These are phyloP conservation scores for Musa acuminata DNA, from an alignment of 176 grass and related monocot species.

Conservation along the genomic window DNA sequence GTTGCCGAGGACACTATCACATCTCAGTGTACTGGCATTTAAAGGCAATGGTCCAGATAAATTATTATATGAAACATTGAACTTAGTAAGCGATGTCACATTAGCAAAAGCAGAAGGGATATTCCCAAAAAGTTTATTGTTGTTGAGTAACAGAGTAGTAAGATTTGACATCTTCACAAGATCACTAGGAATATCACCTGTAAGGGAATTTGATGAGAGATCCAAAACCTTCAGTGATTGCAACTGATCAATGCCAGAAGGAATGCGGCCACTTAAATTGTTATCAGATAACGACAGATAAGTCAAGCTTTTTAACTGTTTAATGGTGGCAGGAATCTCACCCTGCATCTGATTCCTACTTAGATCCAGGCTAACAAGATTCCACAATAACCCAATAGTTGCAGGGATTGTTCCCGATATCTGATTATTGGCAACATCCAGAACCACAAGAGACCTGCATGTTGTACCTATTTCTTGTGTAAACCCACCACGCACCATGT, in stretches of 20 bases:
- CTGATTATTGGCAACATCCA: slow-evolving; percentile 61
- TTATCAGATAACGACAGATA: slow-evolving; percentile 68
- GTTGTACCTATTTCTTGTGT: slow-evolving; percentile 32
- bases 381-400: slow-evolving; percentile 44
- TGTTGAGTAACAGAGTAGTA: slow-evolving; percentile 50
- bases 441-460: slow-evolving; percentile 56
- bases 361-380: slow-evolving; percentile 53
- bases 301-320: slow-evolving; percentile 48
- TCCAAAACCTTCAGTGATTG: slow-evolving; percentile 61
- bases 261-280: slow-evolving; percentile 57
- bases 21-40: slow-evolving; percentile 33
- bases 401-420: slow-evolving; percentile 62
- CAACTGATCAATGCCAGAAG: slow-evolving; percentile 43
- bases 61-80: slow-evolving; percentile 81
- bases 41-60: slow-evolving; percentile 52
- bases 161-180: slow-evolving; percentile 44
- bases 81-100: slow-evolving; percentile 37
- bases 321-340: slow-evolving; percentile 56
- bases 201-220: slow-evolving; percentile 76
- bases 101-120: slow-evolving; percentile 34
- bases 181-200: slow-evolving; percentile 49
- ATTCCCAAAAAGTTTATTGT: slow-evolving; percentile 63
- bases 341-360: slow-evolving; percentile 57
- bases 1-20: slow-evolving; percentile 45
- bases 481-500: slow-evolving; percentile 50